Base-by-base conservation (phyloP, 768 basidiomycete species). In the Cystofilobasidium capitatum region DNA sequence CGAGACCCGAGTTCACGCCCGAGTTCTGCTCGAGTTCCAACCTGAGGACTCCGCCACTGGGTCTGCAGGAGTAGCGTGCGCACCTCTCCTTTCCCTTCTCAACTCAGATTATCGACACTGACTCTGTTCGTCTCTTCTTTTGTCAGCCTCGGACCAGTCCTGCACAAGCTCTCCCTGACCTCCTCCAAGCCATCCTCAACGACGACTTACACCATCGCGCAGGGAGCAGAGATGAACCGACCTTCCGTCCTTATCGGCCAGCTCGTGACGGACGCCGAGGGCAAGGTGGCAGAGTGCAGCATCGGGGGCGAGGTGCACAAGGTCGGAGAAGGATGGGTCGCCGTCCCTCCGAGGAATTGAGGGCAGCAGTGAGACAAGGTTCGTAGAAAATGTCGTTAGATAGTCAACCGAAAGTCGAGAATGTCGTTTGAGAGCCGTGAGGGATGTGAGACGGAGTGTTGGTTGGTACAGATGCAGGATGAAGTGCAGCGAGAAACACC, bases 171-270 rank as follows among this genome's bases (percentile, higher is more conserved):
- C 40, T 39, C 37, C 20, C 59, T 44, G 2, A 31, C 59, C 12
- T 40, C 59, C 22, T 7, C 20, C 26, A 5, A 1, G 13, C 31
- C 51, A 17, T 55, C 51, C 16, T 61, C 59, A 6, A 29, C n/a
- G 26, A 61, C 59, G 29, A 44, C 59, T 2, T 61, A 61, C 40
- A 2, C 6, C n/a, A 31, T 44, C 39, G 20, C 59, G 7, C 59
- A 61, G 40, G 59, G 59, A 1, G 59, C 40, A 20, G 59, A 61
- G 42, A 61, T 61, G 59, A n/a, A n/a, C 16, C 59, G 59, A 14
- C 59, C 59, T 1, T 9, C 59, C 4, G 3, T 1, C 3, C 59
- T 61, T 2, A 26, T 13, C 3, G 59, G 59, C 24, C 24, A 12
- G 29, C 36, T 61, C 59, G 29, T 20, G 2, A 26, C 29, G 24